Percentiles rank a stretch among this genome's conserved stretches.
These are phyloP conservation scores for Fistulinella cinereoalba DNA, from an alignment of 1,284 basidiomycete species.

Conservation along the genomic window DNA sequence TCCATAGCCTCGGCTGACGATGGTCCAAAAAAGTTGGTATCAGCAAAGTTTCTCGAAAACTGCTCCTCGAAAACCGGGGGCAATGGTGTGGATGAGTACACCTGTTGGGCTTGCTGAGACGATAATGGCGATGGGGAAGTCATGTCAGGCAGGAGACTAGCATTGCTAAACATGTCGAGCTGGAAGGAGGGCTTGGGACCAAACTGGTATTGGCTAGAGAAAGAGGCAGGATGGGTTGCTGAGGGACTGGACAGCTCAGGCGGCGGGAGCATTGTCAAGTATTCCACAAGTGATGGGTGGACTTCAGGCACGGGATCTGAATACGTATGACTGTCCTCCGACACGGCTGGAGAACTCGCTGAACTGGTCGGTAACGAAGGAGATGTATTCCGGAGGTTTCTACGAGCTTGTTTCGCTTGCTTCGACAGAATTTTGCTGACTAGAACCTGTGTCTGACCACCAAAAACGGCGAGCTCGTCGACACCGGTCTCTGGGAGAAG, in stretches of 20 bases:
- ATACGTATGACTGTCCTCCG: slow-evolving; percentile 26
- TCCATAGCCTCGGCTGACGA: slow-evolving; percentile 1
- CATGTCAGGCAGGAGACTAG: slow-evolving; percentile 8
- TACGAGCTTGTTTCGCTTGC: slow-evolving; percentile 29
- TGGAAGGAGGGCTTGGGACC: slow-evolving; percentile 14
- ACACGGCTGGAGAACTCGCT: slow-evolving; percentile 25
- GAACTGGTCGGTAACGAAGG: slow-evolving; percentile 20
- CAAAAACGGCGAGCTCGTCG: slow-evolving; percentile 65
- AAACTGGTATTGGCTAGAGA: slow-evolving; percentile 15
- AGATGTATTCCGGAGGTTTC: slow-evolving; percentile 15
- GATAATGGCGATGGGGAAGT: slow-evolving; percentile 2
- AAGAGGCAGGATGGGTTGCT: neutral
- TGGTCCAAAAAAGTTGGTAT: slow-evolving; percentile 15
- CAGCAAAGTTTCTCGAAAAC: slow-evolving; percentile 16
- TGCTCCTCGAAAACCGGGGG: slow-evolving; percentile 19
- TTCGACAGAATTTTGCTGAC: slow-evolving; percentile 51
- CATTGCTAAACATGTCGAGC: slow-evolving; percentile 2
- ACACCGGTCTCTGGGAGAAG: slow-evolving; percentile 48
- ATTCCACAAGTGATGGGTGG: slow-evolving; percentile 54
- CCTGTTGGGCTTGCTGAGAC: slow-evolving; percentile 11
- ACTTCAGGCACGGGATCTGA: slow-evolving; percentile 45
- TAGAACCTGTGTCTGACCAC: slow-evolving; percentile 54
- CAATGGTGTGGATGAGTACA: slow-evolving; percentile 7
- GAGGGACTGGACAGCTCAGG: slow-evolving; percentile 20
- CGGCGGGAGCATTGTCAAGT: slow-evolving; percentile 40